Percentiles rank a stretch among this genome's conserved stretches.
Conservation (phyloP, 305 asterid genomes). For the Fraxinus velutina region DNA sequence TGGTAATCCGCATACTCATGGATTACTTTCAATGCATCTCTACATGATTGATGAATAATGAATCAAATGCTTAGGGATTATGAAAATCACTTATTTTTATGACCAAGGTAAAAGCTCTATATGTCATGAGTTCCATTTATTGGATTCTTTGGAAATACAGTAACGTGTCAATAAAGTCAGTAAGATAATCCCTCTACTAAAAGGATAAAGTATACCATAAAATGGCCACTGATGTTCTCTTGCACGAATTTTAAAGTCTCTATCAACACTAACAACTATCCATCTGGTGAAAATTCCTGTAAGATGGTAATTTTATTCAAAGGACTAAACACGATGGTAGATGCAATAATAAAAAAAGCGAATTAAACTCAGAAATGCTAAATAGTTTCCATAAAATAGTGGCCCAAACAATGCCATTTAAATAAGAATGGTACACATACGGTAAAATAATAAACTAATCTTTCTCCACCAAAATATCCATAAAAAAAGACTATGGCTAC, state of each 20-base stretch:
- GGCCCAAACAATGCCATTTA: neutral
- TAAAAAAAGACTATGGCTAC: neutral
- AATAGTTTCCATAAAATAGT: neutral
- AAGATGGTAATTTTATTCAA: neutral
- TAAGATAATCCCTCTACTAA: slow-evolving; percentile 10
- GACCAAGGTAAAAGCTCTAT: slow-evolving; percentile 87
- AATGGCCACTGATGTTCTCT: slow-evolving; percentile 15
- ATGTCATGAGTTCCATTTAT: slow-evolving; percentile 78
- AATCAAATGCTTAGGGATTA: neutral
- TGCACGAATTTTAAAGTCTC: slow-evolving; percentile 95
- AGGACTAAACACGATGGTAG: too few species aligned
- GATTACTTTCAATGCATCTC: neutral
- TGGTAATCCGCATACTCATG: neutral
- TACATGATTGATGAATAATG: neutral
- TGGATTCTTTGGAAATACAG: slow-evolving; percentile 73
- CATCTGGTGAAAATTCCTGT: slow-evolving; percentile 87
- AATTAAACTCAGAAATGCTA: neutral
- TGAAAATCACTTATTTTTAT: slow-evolving; percentile 62
- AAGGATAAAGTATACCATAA: slow-evolving; percentile 2
- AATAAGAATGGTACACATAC: neutral
- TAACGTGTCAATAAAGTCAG: slow-evolving; percentile 51
- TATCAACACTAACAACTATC: slow-evolving; percentile 67
- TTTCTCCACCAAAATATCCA: neutral
- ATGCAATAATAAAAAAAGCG: too few species aligned
- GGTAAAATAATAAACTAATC: neutral